Base-by-base conservation (phyloP, 106 monocot species). In the Chionographis japonica region DNA sequence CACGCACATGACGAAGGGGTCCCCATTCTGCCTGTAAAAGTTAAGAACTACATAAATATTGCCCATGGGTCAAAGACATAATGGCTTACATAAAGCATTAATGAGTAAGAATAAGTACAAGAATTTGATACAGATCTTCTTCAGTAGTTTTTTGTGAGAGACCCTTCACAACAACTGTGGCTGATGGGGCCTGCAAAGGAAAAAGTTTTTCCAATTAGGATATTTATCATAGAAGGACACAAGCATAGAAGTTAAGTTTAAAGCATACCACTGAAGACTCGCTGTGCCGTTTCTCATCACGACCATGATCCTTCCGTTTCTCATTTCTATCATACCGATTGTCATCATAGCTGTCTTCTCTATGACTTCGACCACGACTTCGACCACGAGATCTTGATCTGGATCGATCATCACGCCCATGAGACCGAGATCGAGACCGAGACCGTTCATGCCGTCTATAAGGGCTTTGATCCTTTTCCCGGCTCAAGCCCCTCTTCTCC, bases 101-200 rank as follows among this genome's bases (percentile, higher is more conserved):
- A 50, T 58, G 60, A 27, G 65, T 20, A 39, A 53, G 50, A 67
- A 72, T 40, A 3, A 70, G 58, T 88, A 98, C 98, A 65, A 98
- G 90, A 62, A 90, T 87, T 70, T 93, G 87, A 75, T 93, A 90
- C 52, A 98, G 61, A 72, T 98, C 90, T 74, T 98, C 98, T 67
- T 98, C 98, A 12, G 75, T 83, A 17, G 98, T 90, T 79, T 90
- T 92, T 62, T 78, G 92, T 42, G 98, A 90, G 54, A 98, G 68
- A 51, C 98, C 98, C 72, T 93, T 98, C 52, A 93, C 92, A 83
- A 98, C 87, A 61, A 98, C 77, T 14, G 98, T 98, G 20, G 98
- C 90, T 54, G 93, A 93, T 78, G 93, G 98, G 8, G 76, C 76
- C 98, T 98, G 63, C 40, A 75, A 58, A 2, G 72, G 27, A 37